A percentile compares a stretch with the other conserved stretches of the same genome.
Evolutionary conservation across 1,284 basidiomycete species (phyloP).

Genomic region (Apiotrichum sp.): DNA sequence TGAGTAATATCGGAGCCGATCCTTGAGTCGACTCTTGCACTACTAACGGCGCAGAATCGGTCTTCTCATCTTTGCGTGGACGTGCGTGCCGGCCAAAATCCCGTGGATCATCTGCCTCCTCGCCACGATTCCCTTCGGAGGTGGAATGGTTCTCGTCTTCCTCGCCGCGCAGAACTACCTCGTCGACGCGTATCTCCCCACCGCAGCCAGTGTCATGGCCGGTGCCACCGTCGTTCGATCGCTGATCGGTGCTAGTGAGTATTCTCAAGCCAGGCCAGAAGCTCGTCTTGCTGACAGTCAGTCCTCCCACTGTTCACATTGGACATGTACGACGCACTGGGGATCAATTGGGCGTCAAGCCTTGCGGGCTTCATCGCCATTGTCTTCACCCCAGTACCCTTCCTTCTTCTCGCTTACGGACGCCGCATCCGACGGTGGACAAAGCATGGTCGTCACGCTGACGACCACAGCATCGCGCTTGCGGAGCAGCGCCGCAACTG

Average conservation of each 20-base stretch:
- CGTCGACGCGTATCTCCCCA: constrained; percentile 55
- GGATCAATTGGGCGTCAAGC: constrained; percentile 54
- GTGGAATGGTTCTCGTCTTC: constrained; percentile 28
- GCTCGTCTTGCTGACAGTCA: neutral
- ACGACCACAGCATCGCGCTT: constrained; percentile 9
- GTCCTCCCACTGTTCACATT: constrained; percentile 55
- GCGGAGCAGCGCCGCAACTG: neutral
- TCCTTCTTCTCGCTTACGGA: constrained; percentile 24
- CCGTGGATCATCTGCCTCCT: constrained; percentile 60
- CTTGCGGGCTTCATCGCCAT: constrained; percentile 29
- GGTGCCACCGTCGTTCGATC: constrained; percentile 62
- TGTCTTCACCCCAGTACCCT: constrained; percentile 13
- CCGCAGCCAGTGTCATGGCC: constrained; percentile 56
- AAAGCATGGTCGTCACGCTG: constrained; percentile 18
- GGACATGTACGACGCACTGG: constrained; percentile 55
- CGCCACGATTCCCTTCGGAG: constrained; percentile 57
- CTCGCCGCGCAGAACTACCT: constrained; percentile 49
- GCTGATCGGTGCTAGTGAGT: constrained; percentile 51
- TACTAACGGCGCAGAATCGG: neutral
- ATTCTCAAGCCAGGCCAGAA: constrained; percentile 42
- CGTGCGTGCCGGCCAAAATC: constrained; percentile 51
- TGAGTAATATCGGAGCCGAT: neutral
- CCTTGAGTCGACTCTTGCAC: too few species aligned
- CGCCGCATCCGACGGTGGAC: constrained; percentile 21
- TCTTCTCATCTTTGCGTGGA: constrained; percentile 48